Conservation (phyloP, 306 rosid genomes). For the Cajanus cajan region DNA sequence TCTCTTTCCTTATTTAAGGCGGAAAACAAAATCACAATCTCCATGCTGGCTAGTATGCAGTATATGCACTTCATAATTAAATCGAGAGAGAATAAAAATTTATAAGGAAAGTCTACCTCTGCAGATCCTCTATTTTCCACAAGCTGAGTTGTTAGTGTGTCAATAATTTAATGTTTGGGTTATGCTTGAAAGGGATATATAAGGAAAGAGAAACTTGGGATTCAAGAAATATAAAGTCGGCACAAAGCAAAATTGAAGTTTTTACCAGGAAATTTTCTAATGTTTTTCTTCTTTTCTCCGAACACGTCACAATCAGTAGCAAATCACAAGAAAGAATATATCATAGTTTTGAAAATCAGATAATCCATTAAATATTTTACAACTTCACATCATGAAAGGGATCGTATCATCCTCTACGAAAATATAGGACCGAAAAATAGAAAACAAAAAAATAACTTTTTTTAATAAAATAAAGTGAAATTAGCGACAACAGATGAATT, state of each 20-base stretch:
- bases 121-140: background rate
- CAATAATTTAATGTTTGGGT: background rate
- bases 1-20: background rate
- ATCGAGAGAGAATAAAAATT: background rate
- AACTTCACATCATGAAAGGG: slow-evolving; percentile 9
- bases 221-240: background rate
- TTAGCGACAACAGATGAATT: background rate
- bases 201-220: slow-evolving; percentile 14
- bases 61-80: background rate
- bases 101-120: slow-evolving; percentile 4
- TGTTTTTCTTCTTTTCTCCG: background rate
- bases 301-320: background rate
- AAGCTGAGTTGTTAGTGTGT: background rate
- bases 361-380: background rate
- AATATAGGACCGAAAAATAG: background rate
- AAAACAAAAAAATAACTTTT: background rate
- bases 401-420: background rate
- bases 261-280: background rate
- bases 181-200: background rate
- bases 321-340: background rate
- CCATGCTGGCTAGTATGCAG: background rate
- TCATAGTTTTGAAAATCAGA: background rate
- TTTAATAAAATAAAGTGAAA: background rate
- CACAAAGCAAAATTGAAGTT: background rate
- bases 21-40: slow-evolving; percentile 4